Evolutionary conservation across 192 early-diverging fungal genomes (phyloP), one percentile per base, ranked within the genome.

Genomic region (Mortierella alpina): DNA sequence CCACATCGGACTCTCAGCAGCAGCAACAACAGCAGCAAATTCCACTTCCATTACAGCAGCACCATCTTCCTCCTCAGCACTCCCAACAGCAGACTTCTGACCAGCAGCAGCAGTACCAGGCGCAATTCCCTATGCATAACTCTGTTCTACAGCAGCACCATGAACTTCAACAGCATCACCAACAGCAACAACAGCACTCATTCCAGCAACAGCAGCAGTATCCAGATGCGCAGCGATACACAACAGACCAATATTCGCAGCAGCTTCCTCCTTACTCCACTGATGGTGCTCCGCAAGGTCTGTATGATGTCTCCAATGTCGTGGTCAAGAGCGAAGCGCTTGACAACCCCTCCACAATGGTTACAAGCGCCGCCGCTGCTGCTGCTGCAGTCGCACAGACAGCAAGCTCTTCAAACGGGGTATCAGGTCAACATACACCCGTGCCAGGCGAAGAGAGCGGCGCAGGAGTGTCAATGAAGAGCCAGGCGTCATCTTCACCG

Each of bases 41-140:
- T n/a, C 39, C 47, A 12, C 22, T 71, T 22, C 12, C 59, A 20
- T 22, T 71, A 52, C 69, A 45, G 15, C 56, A 50, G 23, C 68
- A 70, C n/a, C 68, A 70, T 39, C 57, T 47, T 17, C 22, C 60
- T 8, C 58, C 56, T 20, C 65, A 66, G 9, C 65, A 53, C 8
- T 40, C 48, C 45, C 50, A 41, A 39, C 65, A 66, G 40, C 41
- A 53, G 31, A 41, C 31, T 31, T 31, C 31, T 31, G 31, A 59
- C 15, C 65, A 50, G 14, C 64, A 66, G 6, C 64, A 66, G 47
- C 72, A 74, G 51, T 57, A 75, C 49, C 60, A 76, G 49, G 22
- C 44, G 3, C 40, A 50, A 8, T 56, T 40, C 53, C 67, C 62
- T 52, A 67, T 68, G 39, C 73, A 66, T 40, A 47, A 45, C 18